Evolutionary conservation across 306 rosid species (phyloP).

Genomic region (Purshia tridentata): DNA sequence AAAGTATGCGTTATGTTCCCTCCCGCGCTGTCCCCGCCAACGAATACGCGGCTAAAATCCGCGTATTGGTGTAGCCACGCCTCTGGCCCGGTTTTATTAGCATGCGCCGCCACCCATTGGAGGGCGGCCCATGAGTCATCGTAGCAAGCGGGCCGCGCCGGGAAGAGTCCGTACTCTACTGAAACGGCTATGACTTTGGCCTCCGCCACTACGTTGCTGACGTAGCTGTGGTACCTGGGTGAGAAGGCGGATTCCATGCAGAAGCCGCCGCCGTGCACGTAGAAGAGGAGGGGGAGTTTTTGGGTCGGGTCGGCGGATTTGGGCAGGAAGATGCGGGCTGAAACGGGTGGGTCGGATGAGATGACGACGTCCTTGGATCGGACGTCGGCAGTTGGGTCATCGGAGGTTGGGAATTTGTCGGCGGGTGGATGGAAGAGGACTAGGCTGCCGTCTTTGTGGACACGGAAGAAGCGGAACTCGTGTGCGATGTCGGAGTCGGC

Average conservation of each 20-base stretch:
- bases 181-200: slow-evolving; percentile 29
- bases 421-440: background rate
- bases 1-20: slow-evolving; percentile 24
- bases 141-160: slow-evolving; percentile 29
- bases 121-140: slow-evolving; percentile 27
- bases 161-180: slow-evolving; percentile 30
- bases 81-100: slow-evolving; percentile 15
- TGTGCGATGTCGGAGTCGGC: background rate
- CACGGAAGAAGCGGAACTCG: slow-evolving; percentile 25
- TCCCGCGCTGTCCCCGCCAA: slow-evolving; percentile 34
- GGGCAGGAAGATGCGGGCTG: slow-evolving; percentile 35
- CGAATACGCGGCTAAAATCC: slow-evolving; percentile 16
- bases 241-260: slow-evolving; percentile 25
- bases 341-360: slow-evolving; percentile 14
- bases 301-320: slow-evolving; percentile 5
- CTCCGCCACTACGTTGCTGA: slow-evolving; percentile 13
- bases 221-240: slow-evolving; percentile 17
- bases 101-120: slow-evolving; percentile 24
- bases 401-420: slow-evolving; percentile 12
- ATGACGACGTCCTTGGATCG: slow-evolving; percentile 30
- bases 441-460: slow-evolving; percentile 28
- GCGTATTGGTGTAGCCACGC: slow-evolving; percentile 25
- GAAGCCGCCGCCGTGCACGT: slow-evolving; percentile 41
- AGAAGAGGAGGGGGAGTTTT: slow-evolving; percentile 28
- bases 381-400: slow-evolving; percentile 14